phyloP scores from a whole-genome alignment of 208 protist species.

The Acanthamoeba quina region DNA sequence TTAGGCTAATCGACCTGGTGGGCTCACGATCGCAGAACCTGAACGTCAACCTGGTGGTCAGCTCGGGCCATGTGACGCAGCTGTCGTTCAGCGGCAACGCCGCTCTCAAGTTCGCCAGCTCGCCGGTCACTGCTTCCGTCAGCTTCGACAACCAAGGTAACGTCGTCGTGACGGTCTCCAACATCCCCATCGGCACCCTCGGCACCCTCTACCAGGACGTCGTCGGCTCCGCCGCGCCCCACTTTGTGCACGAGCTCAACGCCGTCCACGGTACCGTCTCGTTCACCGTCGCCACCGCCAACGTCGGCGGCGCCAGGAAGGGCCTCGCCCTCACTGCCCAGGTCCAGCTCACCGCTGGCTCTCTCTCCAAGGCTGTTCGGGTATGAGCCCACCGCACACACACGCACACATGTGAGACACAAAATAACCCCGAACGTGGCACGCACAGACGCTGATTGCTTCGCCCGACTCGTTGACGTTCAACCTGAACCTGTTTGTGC shows the following conservation, averaged over 20 bases:
- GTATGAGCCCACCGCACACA: background rate
- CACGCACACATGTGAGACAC: background rate
- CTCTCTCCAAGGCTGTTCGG: background rate
- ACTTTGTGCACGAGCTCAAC: background rate
- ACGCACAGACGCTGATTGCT: slow-evolving; percentile 23
- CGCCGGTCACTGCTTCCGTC: background rate
- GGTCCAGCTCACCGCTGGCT: background rate
- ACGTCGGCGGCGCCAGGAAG: background rate
- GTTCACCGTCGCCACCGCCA: slow-evolving; percentile 27
- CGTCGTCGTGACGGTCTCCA: slow-evolving; percentile 5
- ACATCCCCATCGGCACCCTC: slow-evolving; percentile 47
- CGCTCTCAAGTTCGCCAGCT: background rate
- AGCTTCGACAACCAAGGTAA: slow-evolving; percentile 9
- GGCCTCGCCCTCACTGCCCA: slow-evolving; percentile 2
- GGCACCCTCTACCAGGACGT: slow-evolving; percentile 24
- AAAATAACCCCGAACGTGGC: background rate
- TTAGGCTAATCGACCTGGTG: too few species aligned
- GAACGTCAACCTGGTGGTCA: slow-evolving; percentile 6
- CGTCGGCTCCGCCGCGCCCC: background rate
- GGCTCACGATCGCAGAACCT: background rate
- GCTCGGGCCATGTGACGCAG: background rate
- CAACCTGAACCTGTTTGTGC: slow-evolving; percentile 5
- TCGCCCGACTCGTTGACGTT: slow-evolving; percentile 8
- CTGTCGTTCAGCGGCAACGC: slow-evolving; percentile 24
- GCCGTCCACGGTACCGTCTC: background rate